Evolutionary conservation across 164 flowering plant genomes (phyloP), one percentile per base, ranked within the genome.

Genomic region (Piper betle): DNA sequence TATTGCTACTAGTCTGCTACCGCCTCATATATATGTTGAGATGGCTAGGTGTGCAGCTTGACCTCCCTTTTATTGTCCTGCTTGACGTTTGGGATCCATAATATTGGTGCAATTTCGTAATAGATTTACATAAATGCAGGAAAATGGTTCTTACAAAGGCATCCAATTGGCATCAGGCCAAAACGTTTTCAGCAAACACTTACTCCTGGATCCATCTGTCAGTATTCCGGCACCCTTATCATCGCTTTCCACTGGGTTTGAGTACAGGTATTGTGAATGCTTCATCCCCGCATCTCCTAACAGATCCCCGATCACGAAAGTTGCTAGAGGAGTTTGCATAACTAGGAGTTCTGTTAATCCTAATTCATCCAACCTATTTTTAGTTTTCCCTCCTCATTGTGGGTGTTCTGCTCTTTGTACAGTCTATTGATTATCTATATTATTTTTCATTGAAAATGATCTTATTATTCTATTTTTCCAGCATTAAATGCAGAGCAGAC

Each of bases 381-480:
- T 82, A 39, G 74, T 88, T 43, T 83, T 76, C 75, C 98, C 98
- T 74, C 98, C 98, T 39, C 75, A 69, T 80, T 82, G 99, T 93
- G 80, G 79, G 88, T 61, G 61, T 19, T 60, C 4, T 52, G 37
- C 57, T 38, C 33, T n/a, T 20, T 7, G 12, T 17, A 25, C 9
- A 54, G n/a, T 55, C 46, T 20, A 18, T 19, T 42, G 12, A 5
- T 41, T 13, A 43, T 19, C 6, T 6, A 41, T 19, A 17, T 19
- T 57, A 37, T n/a, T 18, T 54, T 41, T 52, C 42, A 4, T 19
- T 19, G 41, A 48, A 15, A 53, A 11, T 11, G 20, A 15, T 42
- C 38, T 18, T 46, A 33, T 9, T 20, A 25, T 43, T 38, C 57
- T 75, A 59, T 56, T 16, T 11, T 55, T 71, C 60, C 69, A 90